A percentile compares a stretch with the other conserved stretches of the same genome.
Evolutionary conservation across 2,329 filamentous ascomycete species (phyloP).

Genomic region (Alternaria alternata): DNA sequence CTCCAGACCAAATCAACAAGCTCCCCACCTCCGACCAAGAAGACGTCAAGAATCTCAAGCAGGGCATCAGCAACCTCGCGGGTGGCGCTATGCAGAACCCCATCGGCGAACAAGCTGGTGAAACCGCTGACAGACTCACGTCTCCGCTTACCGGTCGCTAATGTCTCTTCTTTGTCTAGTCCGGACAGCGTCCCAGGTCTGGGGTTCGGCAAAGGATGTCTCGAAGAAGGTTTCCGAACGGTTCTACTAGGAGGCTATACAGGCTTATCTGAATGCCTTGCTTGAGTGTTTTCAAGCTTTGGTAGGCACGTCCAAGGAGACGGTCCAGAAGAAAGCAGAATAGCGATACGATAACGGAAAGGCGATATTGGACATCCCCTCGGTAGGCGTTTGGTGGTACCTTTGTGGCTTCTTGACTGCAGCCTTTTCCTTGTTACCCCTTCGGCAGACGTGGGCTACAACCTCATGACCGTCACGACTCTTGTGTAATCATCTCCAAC

Average conservation of each 20-base stretch:
- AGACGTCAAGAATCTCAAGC: slow-evolving; percentile 49
- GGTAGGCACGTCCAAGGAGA: slow-evolving; percentile 19
- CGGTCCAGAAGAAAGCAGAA: slow-evolving; percentile 16
- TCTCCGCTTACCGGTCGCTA: slow-evolving; percentile 51
- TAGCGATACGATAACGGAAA: slow-evolving; percentile 12
- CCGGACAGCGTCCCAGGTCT: slow-evolving; percentile 34
- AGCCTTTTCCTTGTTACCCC: slow-evolving; percentile 8
- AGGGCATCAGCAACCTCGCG: slow-evolving; percentile 43
- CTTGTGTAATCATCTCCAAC: background rate
- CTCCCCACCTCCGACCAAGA: slow-evolving; percentile 50
- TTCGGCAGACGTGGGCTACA: background rate
- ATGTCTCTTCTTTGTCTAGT: slow-evolving; percentile 32
- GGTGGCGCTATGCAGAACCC: slow-evolving; percentile 48
- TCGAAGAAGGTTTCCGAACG: slow-evolving; percentile 23
- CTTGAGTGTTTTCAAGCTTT: slow-evolving; percentile 32
- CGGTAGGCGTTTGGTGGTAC: slow-evolving; percentile 5
- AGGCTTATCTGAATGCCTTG: slow-evolving; percentile 24
- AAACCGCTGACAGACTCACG: slow-evolving; percentile 47
- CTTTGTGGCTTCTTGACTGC: background rate
- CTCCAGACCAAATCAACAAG: slow-evolving; percentile 50
- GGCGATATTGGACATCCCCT: background rate
- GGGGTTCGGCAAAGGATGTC: slow-evolving; percentile 30
- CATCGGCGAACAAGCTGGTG: slow-evolving; percentile 48
- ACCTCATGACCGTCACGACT: slow-evolving; percentile 2
- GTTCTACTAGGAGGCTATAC: slow-evolving; percentile 20